Percentiles rank a stretch among this genome's conserved stretches.
Conservation (phyloP, 768 basidiomycete species). For the Suillus americanus region DNA sequence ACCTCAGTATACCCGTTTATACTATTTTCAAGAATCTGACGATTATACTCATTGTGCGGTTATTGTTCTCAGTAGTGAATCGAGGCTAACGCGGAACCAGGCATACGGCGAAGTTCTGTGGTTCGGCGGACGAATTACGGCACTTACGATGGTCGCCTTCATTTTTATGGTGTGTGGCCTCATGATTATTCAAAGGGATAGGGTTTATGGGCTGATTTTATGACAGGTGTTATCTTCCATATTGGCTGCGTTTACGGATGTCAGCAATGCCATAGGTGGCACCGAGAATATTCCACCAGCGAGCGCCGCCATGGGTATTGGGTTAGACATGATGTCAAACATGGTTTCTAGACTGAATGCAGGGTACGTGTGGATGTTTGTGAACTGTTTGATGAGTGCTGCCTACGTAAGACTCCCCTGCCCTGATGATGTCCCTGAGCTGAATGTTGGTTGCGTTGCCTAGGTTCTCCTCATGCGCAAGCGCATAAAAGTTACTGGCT, state of each 20-base stretch:
- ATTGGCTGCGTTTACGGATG: constrained; percentile 96
- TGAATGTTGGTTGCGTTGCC: constrained; percentile 7
- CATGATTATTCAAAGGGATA: neutral
- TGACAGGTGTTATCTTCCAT: constrained; percentile 85
- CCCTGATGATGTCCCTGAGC: neutral
- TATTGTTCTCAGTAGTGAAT: neutral
- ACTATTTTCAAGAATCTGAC: constrained; percentile 99
- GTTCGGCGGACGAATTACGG: constrained; percentile 90
- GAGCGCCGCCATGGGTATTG: constrained; percentile 27
- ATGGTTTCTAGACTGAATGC: constrained; percentile 59
- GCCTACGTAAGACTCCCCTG: constrained; percentile 65
- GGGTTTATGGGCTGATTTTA: neutral
- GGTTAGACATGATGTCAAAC: constrained; percentile 38
- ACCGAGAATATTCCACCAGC: constrained; percentile 22
- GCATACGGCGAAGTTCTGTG: constrained; percentile 97
- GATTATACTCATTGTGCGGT: constrained; percentile 93
- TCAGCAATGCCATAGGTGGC: constrained; percentile 40
- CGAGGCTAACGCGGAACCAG: constrained; percentile 37
- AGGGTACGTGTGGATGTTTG: constrained; percentile 96
- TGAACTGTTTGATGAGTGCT: constrained; percentile 89
- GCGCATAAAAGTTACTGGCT: constrained; percentile 90
- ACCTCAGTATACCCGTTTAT: constrained; percentile 93
- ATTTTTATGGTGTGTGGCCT: constrained; percentile 73
- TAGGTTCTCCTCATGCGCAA: constrained; percentile 96
- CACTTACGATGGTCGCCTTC: constrained; percentile 86